A percentile compares a stretch with the other conserved stretches of the same genome.
These are phyloP conservation scores for Salvia sclarea DNA, from an alignment of 305 asterid genomes.

Conservation along the genomic window DNA sequence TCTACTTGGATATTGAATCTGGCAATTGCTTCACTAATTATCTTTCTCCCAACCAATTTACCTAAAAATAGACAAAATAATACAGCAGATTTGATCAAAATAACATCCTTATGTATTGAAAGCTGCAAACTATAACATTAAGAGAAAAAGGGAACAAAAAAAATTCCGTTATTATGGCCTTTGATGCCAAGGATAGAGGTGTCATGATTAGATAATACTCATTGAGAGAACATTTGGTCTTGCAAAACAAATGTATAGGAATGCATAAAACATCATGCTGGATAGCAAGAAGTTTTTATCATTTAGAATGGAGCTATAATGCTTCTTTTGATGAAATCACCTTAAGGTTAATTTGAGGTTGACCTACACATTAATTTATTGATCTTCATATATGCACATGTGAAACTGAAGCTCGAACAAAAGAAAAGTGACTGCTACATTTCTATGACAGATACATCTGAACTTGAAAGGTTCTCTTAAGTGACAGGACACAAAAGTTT, in stretches of 20 bases:
- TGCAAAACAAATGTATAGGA: conserved; percentile 6
- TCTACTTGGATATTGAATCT: conserved; percentile 91
- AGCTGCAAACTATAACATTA: conserved; percentile 1
- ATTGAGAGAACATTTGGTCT: conserved; percentile 16
- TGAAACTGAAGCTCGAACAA: not conserved
- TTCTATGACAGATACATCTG: not conserved
- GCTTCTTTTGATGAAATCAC: conserved; percentile 5
- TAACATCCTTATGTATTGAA: conserved; percentile 21
- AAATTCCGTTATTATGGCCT: not conserved
- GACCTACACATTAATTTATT: conserved; percentile 2
- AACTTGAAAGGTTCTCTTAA: not conserved
- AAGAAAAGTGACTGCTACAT: conserved; percentile 5
- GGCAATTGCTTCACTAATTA: conserved; percentile 59
- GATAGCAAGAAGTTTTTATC: conserved; percentile 16
- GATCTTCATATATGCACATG: not conserved
- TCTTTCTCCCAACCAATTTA: conserved; percentile 65
- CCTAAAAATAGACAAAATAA: conserved; percentile 47
- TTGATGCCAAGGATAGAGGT: not conserved
- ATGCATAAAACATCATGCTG: conserved; percentile 7
- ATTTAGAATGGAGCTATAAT: conserved; percentile 15
- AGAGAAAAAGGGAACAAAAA: conserved; percentile 1
- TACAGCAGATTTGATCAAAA: conserved; percentile 18
- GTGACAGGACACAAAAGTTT: not conserved
- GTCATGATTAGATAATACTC: not conserved
- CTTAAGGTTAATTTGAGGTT: not conserved